Percentiles rank a stretch among this genome's conserved stretches.
phyloP scores from a whole-genome alignment of 2,329 filamentous ascomycete species.

The Nannizzia gypsea region DNA sequence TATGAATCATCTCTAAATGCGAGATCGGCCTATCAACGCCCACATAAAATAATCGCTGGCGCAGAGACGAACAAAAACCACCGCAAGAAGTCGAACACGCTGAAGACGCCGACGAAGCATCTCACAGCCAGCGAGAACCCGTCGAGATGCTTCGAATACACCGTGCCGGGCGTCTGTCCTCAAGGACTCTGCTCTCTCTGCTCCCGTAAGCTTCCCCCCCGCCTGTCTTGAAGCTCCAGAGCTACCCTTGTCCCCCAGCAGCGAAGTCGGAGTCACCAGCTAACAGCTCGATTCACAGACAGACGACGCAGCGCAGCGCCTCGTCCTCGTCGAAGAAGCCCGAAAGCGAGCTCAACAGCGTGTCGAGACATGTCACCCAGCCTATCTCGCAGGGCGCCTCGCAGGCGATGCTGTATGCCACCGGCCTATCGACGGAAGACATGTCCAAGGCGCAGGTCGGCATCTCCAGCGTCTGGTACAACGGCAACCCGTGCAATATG shows the following conservation, averaged over 20 bases:
- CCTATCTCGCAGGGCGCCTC: conserved; percentile 97
- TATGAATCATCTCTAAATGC: too few relatives aligned
- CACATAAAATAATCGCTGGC: too few relatives aligned
- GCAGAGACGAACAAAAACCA: too few relatives aligned
- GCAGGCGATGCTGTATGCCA: conserved; percentile 97
- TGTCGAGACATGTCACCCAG: conserved; percentile 79
- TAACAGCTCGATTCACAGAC: not conserved
- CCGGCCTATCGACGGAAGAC: conserved; percentile 71
- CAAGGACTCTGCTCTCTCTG: conserved; percentile 5
- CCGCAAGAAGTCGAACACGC: too few relatives aligned
- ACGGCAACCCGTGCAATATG: conserved; percentile 99
- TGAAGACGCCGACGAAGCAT: too few relatives aligned
- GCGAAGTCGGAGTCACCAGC: not conserved
- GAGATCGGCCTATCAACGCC: too few relatives aligned
- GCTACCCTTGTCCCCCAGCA: not conserved
- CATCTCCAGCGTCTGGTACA: conserved; percentile 96
- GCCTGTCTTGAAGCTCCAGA: not conserved
- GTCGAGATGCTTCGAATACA: conserved; percentile 12
- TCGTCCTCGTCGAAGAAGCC: conserved; percentile 13
- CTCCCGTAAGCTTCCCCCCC: conserved; percentile 8
- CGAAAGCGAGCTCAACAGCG: conserved; percentile 55
- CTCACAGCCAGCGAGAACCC: not conserved
- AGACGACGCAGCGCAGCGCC: conserved; percentile 2
- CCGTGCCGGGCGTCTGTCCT: conserved; percentile 10
- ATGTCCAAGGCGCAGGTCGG: conserved; percentile 96